Evolutionary conservation across 176 grass and related monocot species (phyloP), one percentile per base, ranked within the genome.

Genomic region (Lolium perenne): DNA sequence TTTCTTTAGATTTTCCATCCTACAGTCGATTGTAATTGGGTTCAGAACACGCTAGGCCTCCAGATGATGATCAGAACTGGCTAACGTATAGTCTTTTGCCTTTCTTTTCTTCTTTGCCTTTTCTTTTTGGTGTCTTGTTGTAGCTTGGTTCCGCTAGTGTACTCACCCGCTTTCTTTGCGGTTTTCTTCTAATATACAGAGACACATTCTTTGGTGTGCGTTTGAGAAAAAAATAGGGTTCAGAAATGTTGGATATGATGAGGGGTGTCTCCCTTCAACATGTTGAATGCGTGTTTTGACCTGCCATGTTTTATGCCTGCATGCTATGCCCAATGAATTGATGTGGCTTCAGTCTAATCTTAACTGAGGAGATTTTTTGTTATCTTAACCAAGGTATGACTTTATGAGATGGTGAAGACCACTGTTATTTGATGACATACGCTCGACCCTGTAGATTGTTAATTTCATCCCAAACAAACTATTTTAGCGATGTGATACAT

Each of bases 401-500:
- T 55, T 2, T 43, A 43, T 47, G 46, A 22, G 75, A 43, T 82
- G 20, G 23, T 38, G 18, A 38, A 72, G 45, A 41, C 14, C 9
- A 10, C 18, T 51, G 12, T 62, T 55, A 43, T 88, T 65, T 5
- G 20, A 71, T 74, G 54, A 45, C 32, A 79, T 66, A 81, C 81
- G 71, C 38, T 35, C 12, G 15, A 64, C 4, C 16, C 12, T 57
- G 6, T 66, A 58, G 58, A 72, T 20, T 56, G 4, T 6, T 5
- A 38, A 63, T 41, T 15, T 54, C 29, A 26, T 84, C 25, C 55
- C 18, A 6, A 54, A 10, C 13, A 50, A 70, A 71, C 47, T 38
- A 78, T 74, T 80, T 83, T 87, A 79, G 49, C 48, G 20, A 40
- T 29, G 4, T 41, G 20, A 16, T 47, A 20, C 40, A 82, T 89